Conservation (phyloP, 805 yeast genomes). For the Saccharomycopsis sp. region DNA sequence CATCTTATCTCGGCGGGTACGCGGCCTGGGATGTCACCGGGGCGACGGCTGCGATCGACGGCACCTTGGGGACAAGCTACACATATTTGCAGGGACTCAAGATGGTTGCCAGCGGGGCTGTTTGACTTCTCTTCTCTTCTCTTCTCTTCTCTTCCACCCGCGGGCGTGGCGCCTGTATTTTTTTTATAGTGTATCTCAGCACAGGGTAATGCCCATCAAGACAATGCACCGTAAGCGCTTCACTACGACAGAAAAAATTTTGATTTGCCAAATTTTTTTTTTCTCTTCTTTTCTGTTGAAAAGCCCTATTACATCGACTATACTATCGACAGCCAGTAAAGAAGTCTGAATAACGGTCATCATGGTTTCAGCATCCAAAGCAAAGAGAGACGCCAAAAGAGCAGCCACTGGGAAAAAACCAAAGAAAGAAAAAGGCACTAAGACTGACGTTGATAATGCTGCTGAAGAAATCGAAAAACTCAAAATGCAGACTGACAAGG, state of each 20-base stretch:
- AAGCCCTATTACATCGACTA: background rate
- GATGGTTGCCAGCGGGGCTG: conserved; percentile 9
- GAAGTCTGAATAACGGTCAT: background rate
- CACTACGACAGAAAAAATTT: too few species aligned
- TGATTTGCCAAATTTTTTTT: too few species aligned
- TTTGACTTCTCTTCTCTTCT: too few species aligned
- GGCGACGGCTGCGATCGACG: conserved; percentile 6
- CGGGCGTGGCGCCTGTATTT: too few species aligned
- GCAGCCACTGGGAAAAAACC: conserved; percentile 70
- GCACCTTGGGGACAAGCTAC: conserved; percentile 4
- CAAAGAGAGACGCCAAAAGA: conserved; percentile 96
- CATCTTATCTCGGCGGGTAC: conserved; percentile 7
- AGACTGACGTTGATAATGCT: conserved; percentile 48
- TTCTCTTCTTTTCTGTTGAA: background rate
- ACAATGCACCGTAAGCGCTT: too few species aligned
- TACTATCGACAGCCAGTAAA: background rate
- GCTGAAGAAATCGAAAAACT: conserved; percentile 74
- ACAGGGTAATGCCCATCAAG: too few species aligned
- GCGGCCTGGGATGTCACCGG: conserved; percentile 17
- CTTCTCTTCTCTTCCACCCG: too few species aligned
- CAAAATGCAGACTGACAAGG: conserved; percentile 87
- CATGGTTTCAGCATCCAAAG: conserved; percentile 78
- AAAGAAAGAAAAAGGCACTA: conserved; percentile 43
- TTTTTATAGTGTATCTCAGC: too few species aligned
- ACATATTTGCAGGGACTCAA: conserved; percentile 14